phyloP scores from a whole-genome alignment of 1,139 yeast genomes.

The Candida sanyaensis region DNA sequence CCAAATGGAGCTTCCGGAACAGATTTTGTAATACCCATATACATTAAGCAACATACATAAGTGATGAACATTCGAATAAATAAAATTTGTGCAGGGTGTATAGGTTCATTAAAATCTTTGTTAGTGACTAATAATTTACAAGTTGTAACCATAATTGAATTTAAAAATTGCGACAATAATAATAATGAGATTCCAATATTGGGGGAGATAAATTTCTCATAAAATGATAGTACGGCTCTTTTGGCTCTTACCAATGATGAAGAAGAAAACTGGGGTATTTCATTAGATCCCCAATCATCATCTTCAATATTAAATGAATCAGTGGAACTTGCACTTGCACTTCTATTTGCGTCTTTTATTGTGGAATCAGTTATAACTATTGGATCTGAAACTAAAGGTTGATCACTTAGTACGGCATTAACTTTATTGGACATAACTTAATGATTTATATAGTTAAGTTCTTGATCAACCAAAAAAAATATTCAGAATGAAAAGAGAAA shows the following conservation, averaged over 20 bases:
- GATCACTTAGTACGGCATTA: slow-evolving; percentile 12
- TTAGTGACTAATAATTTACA: slow-evolving; percentile 74
- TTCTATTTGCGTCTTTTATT: background rate
- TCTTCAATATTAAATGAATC: slow-evolving; percentile 11
- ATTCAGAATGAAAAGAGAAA: background rate
- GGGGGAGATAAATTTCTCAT: slow-evolving; percentile 17
- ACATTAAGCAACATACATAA: slow-evolving; percentile 53
- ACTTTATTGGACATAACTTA: background rate
- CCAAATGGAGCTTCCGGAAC: slow-evolving; percentile 74
- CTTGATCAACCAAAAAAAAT: no score
- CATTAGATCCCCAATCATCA: slow-evolving; percentile 3
- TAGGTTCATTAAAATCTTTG: slow-evolving; percentile 51
- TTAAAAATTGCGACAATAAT: slow-evolving; percentile 66
- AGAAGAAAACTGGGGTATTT: background rate
- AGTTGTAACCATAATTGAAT: slow-evolving; percentile 72
- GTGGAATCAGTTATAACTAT: slow-evolving; percentile 7
- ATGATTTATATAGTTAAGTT: background rate
- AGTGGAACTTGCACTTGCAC: slow-evolving; percentile 5
- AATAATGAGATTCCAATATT: slow-evolving; percentile 44
- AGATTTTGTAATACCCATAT: slow-evolving; percentile 50
- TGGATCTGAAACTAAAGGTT: slow-evolving; percentile 14
- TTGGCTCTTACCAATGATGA: slow-evolving; percentile 4
- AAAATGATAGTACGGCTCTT: slow-evolving; percentile 2
- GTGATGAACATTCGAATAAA: slow-evolving; percentile 79
- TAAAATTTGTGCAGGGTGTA: slow-evolving; percentile 77